Evolutionary conservation across 306 rosid species (phyloP), one percentile per base, ranked within the genome.

Genomic region (Datisca glomerata): DNA sequence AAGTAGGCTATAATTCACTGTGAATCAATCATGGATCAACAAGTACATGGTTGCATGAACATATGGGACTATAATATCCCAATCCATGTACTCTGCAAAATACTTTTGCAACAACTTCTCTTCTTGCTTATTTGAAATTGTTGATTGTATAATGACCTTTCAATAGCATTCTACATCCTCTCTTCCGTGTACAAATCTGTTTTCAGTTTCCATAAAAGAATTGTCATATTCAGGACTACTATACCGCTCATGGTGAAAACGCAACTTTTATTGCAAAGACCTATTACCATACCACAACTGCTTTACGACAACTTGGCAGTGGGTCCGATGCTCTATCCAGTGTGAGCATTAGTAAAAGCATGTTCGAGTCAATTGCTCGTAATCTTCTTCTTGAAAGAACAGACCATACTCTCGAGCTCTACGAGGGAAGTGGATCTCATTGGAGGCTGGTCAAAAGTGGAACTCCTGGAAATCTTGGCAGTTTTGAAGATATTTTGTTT

Each of bases 401-500:
- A 25, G 93, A 84, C 63, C 98, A 84, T 66, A 67, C 86, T 23
- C 69, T 89, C 27, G 93, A 89, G 86, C 78, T 89, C 45, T 89
- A 84, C 33, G 95, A 80, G 78, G 98, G 95, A 2, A 77, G 91
- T 60, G 84, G 93, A 55, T 89, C 86, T 24, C 80, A 67, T 33
- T 89, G 98, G 98, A 80, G 67, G 57, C 75, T 74, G 50, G 62
- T 68, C 39, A 83, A 80, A 75, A 74, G 75, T 66, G 98, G 98
- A 54, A 77, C 93, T 3, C 98, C 98, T 59, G 98, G 98, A 23
- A 89, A 84, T 73, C 73, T 89, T 41, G 79, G 91, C 48, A 75
- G 83, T 43, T 89, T 89, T 25, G 93, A 89, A 75, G 93, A 80
- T 45, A 70, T 81, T 63, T 67, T 89, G 53, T 89, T 89, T 64